Base-by-base conservation (phyloP, 257 asterid species). In the Euphrasia confusa region DNA sequence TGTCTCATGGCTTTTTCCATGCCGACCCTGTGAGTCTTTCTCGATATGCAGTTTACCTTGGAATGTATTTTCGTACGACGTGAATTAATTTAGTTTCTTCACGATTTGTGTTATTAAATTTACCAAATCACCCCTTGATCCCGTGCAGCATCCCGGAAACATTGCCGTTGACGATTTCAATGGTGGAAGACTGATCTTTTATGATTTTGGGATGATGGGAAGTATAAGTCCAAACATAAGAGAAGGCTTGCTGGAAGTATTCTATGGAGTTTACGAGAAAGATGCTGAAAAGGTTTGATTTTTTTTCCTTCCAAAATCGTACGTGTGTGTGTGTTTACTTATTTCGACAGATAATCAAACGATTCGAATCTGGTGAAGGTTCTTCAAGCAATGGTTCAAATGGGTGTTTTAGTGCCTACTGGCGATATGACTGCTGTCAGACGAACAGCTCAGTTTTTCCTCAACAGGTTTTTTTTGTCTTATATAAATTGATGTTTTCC, bases 391-490 rank as follows among this genome's bases (percentile, higher is more conserved):
- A 81, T 76, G 88, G 74, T 87, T 73, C 95, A 84, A 74, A 89
- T 89, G 97, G 97, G 97, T 27, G 91, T 89, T 74, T 81, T 84
- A 42, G 97, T 89, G 60, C 97, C 94, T 50, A 87, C 95, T 21
- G 97, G 97, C 32, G 97, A 89, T 74, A 75, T 75, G 94, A 89
- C 97, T 30, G 97, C 97, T 66, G 92, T 89, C 63, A 83, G 95
- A 70, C 84, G 95, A 74, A 89, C 97, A 24, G 95, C 97, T 32
- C 86, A 78, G 70, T 89, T 89, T 74, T 89, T 89, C 81, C 95
- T 89, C 71, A 84, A 74, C 83, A 89, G 97, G 97, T 89, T 60
- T 59, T 59, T 21, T 56, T 30, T 9, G 7, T 14, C 44, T 28
- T 30, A 26, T 4, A 30, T 5, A 4, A 24, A 27, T 56, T 56